Percentiles rank a stretch among this genome's conserved stretches.
phyloP scores from a whole-genome alignment of 805 yeast genomes.

The Kregervanrija fluxuum region DNA sequence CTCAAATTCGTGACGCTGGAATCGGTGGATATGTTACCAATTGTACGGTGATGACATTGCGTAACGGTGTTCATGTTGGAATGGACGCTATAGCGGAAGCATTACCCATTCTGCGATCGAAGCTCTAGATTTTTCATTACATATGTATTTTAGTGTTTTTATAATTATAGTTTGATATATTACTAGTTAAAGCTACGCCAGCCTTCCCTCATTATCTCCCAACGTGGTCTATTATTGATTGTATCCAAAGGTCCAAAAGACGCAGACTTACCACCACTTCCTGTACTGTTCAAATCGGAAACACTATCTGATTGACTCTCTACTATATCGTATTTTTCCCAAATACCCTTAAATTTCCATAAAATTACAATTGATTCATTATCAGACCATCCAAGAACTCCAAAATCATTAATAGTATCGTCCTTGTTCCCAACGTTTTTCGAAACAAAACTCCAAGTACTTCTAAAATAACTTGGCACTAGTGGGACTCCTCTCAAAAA shows the following conservation, averaged over 20 bases:
- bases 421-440: conserved; percentile 41
- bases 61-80: conserved; percentile 3
- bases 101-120: neutral
- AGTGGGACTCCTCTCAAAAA: conserved; percentile 54
- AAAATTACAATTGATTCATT: conserved; percentile 67
- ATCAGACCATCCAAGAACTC: conserved; percentile 67
- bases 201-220: conserved; percentile 60
- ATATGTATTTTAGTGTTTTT: neutral
- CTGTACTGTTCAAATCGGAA: conserved; percentile 6
- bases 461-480: conserved; percentile 60
- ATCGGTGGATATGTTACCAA: conserved; percentile 5
- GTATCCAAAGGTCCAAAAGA: too few relatives aligned
- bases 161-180: neutral
- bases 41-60: conserved; percentile 8
- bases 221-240: conserved; percentile 12
- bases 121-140: conserved; percentile 12
- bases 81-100: conserved; percentile 4
- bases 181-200: conserved; percentile 53
- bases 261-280: conserved; percentile 15
- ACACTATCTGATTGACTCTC: conserved; percentile 34
- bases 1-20: conserved; percentile 6
- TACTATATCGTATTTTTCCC: conserved; percentile 80
- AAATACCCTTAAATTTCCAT: conserved; percentile 66
- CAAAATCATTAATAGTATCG: conserved; percentile 27
- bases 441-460: conserved; percentile 85